Evolutionary conservation across 805 yeast genomes (phyloP).

Genomic region (Sugiyamaella qingdaonensis): DNA sequence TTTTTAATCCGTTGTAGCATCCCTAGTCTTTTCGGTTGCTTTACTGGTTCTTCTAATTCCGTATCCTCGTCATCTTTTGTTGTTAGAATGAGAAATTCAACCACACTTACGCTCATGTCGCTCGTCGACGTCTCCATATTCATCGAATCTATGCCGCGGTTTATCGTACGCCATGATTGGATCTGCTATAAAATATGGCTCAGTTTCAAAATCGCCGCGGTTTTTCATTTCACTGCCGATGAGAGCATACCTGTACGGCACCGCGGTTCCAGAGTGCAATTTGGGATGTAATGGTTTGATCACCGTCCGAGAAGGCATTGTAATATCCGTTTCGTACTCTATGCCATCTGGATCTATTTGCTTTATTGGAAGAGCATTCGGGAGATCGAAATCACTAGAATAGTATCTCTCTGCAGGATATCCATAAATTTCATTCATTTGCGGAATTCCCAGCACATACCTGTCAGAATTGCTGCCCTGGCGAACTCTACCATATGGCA

Average conservation of each 20-base stretch:
- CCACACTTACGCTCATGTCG: background rate
- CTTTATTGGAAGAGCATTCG: background rate
- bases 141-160: slow-evolving; percentile 7
- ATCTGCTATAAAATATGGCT: background rate
- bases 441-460: background rate
- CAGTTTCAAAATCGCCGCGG: background rate
- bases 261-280: background rate
- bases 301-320: too few relatives aligned
- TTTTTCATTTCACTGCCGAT: background rate
- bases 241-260: background rate
- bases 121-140: slow-evolving; percentile 10
- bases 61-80: background rate
- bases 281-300: background rate
- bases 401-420: slow-evolving; percentile 1
- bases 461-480: background rate
- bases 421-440: background rate
- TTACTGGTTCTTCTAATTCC: background rate
- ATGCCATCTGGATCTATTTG: background rate
- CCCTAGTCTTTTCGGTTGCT: background rate
- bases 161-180: background rate
- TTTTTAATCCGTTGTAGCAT: background rate
- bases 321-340: background rate
- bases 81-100: background rate
- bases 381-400: background rate
- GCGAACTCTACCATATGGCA: background rate